These are phyloP conservation scores for Leccinellum rugosiceps DNA, from an alignment of 768 basidiomycete genomes.

Conservation along the genomic window DNA sequence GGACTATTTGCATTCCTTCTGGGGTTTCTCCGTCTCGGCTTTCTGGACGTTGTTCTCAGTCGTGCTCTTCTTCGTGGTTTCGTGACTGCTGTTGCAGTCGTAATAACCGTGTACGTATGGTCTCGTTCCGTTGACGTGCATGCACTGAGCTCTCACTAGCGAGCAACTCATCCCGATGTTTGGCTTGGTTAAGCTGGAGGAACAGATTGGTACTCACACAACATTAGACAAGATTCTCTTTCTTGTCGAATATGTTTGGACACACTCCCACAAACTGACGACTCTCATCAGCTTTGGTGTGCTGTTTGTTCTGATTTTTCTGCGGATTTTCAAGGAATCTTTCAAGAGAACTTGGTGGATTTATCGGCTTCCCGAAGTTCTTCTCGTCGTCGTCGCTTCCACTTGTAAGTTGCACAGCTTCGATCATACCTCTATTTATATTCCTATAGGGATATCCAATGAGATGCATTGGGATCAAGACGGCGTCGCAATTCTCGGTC, in stretches of 20 bases:
- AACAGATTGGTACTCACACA: constrained; percentile 54
- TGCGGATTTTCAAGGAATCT: constrained; percentile 54
- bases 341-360: constrained; percentile 68
- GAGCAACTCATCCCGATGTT: constrained; percentile 91
- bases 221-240: constrained; percentile 79
- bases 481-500: constrained; percentile 83
- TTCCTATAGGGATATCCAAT: constrained; percentile 58
- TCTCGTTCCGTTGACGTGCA: background rate
- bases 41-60: constrained; percentile 90
- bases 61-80: constrained; percentile 87
- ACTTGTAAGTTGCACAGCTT: constrained; percentile 54
- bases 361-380: constrained; percentile 84
- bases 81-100: constrained; percentile 77
- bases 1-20: constrained; percentile 83
- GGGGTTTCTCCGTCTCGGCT: constrained; percentile 86
- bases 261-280: constrained; percentile 62
- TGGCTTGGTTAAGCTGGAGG: constrained; percentile 61
- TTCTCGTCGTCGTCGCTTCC: constrained; percentile 79
- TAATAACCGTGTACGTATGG: constrained; percentile 73
- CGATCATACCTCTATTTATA: background rate
- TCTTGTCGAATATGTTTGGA: constrained; percentile 55
- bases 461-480: constrained; percentile 69
- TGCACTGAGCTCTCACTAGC: constrained; percentile 33
- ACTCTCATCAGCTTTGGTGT: constrained; percentile 72
- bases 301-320: constrained; percentile 58